A percentile compares a stretch with the other conserved stretches of the same genome.
Evolutionary conservation across 805 yeast species (phyloP).

Genomic region (Maudiozyma barnettii): DNA sequence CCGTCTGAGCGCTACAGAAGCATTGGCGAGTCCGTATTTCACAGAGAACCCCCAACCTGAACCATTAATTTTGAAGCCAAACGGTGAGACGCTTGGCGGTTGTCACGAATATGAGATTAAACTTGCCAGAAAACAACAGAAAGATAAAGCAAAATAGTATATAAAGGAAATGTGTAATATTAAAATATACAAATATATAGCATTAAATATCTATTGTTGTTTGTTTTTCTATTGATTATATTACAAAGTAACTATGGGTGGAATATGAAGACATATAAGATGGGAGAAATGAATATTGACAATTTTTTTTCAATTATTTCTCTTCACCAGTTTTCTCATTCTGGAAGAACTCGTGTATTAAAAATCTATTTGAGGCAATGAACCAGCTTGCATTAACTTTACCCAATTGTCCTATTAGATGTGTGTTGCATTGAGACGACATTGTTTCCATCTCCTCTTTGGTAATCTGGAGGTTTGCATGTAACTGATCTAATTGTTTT

Average conservation of each 20-base stretch:
- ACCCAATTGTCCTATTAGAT: constrained; percentile 26
- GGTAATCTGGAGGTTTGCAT: constrained; percentile 20
- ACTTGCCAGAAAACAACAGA: constrained; percentile 56
- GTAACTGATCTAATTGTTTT: constrained; percentile 20
- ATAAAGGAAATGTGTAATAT: not conserved
- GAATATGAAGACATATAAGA: no score
- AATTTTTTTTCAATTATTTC: not conserved
- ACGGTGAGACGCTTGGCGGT: constrained; percentile 46
- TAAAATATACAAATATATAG: not conserved
- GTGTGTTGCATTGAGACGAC: constrained; percentile 26
- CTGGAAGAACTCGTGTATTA: constrained; percentile 5
- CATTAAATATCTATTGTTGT: not conserved
- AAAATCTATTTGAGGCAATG: constrained; percentile 26
- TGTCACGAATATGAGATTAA: constrained; percentile 87
- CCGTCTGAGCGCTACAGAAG: constrained; percentile 60
- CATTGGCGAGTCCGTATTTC: constrained; percentile 66
- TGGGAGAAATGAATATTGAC: no score
- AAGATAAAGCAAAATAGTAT: constrained; percentile 3
- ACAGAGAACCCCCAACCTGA: constrained; percentile 56
- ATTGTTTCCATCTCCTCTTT: constrained; percentile 20
- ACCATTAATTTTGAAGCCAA: constrained; percentile 44
- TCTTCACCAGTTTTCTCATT: not conserved
- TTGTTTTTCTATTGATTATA: no score
- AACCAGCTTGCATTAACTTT: constrained; percentile 27
- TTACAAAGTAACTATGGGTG: no score